Percentiles rank a stretch among this genome's conserved stretches.
Evolutionary conservation across 495 filamentous ascomycete species (phyloP).

Genomic region (Aspergillus baeticus): DNA sequence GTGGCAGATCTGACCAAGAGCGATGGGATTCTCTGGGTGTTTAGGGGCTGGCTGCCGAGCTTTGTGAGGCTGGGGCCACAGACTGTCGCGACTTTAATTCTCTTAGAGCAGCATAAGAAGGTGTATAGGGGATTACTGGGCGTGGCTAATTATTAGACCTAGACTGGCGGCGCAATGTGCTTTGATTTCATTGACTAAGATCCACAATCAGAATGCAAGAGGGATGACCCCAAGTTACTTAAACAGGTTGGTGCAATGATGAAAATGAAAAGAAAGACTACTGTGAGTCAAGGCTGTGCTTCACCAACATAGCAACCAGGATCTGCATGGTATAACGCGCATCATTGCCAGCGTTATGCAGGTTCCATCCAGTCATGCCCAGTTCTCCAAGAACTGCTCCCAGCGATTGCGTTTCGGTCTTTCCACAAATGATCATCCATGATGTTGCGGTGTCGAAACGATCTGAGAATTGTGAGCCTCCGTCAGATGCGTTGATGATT

Average conservation of each 20-base stretch:
- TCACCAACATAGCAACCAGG: constrained; percentile 64
- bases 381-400: constrained; percentile 60
- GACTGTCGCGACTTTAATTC: constrained; percentile 83
- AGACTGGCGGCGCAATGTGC: too few species aligned
- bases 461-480: constrained; percentile 36
- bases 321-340: constrained; percentile 79
- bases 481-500: constrained; percentile 11
- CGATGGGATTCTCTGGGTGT: constrained; percentile 65
- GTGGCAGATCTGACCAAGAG: constrained; percentile 16
- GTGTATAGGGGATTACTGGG: constrained; percentile 10
- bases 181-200: too few species aligned
- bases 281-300: not conserved
- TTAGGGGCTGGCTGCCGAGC: constrained; percentile 86
- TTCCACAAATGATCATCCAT: constrained; percentile 56
- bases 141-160: too few species aligned
- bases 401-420: constrained; percentile 53
- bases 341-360: constrained; percentile 97
- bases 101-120: constrained; percentile 78
- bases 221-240: too few species aligned
- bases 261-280: not conserved
- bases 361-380: constrained; percentile 56
- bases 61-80: constrained; percentile 80
- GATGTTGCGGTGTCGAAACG: constrained; percentile 68
- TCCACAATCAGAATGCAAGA: too few species aligned
- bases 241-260: not conserved